A percentile compares a stretch with the other conserved stretches of the same genome.
Conservation (phyloP, 2,329 filamentous ascomycete genomes). For the Mycosphaerella sp. region DNA sequence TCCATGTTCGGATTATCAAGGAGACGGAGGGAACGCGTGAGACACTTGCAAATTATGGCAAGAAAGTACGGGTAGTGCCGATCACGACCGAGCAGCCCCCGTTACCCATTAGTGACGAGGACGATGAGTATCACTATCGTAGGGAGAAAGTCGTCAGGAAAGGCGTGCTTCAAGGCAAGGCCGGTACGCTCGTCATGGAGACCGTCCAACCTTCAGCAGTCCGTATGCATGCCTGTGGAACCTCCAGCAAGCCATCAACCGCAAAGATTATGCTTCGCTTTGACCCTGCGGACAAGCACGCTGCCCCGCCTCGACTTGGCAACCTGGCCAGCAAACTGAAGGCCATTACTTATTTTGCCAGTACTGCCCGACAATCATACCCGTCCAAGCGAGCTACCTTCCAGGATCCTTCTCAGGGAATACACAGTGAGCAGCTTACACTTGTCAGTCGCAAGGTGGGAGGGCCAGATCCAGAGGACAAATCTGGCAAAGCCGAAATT, state of each 20-base stretch:
- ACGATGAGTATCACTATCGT: conserved; percentile 48
- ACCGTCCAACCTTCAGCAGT: conserved; percentile 54
- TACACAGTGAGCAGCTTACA: conserved; percentile 48
- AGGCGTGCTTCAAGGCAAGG: conserved; percentile 53
- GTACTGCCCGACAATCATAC: conserved; percentile 45
- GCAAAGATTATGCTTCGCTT: conserved; percentile 55
- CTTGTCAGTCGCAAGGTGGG: conserved; percentile 51
- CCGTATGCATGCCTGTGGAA: conserved; percentile 41
- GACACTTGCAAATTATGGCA: conserved; percentile 46
- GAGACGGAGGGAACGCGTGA: conserved; percentile 39
- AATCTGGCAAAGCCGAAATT: conserved; percentile 29
- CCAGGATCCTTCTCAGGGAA: conserved; percentile 45
- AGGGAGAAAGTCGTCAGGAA: conserved; percentile 57
- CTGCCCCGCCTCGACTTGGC: conserved; percentile 49
- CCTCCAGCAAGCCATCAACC: conserved; percentile 42
- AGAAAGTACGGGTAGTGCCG: conserved; percentile 56
- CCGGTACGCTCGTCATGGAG: conserved; percentile 53
- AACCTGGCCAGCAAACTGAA: conserved; percentile 51
- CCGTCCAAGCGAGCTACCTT: conserved; percentile 42
- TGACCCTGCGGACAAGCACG: conserved; percentile 48
- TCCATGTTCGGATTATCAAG: conserved; percentile 36
- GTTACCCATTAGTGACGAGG: conserved; percentile 44
- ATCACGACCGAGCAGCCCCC: conserved; percentile 55
- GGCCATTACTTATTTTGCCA: conserved; percentile 53
- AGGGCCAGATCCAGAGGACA: conserved; percentile 29